Base-by-base conservation (phyloP, 1,284 basidiomycete species). In the Ceratobasidium sp. region DNA sequence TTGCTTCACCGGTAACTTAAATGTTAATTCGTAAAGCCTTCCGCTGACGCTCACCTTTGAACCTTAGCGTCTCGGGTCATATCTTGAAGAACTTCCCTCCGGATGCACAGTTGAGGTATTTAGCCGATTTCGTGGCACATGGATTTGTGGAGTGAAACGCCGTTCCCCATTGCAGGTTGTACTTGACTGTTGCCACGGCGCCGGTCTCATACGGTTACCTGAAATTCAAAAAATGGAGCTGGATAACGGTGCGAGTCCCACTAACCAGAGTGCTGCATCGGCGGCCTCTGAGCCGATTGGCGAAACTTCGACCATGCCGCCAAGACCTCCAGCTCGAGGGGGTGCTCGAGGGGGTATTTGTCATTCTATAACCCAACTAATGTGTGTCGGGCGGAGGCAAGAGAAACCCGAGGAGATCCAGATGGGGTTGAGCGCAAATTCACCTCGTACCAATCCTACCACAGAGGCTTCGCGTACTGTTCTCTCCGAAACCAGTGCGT, bases 101-200 rank as follows among this genome's bases (percentile, higher is more conserved):
- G 66, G 66, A 3, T 68, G 66, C 30, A 68, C 48, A 4, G 66
- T 54, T 4, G 66, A 68, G 48, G 66, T 54, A 35, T 27, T 33
- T 54, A 8, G 10, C 30, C 33, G 35, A 48, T n/a, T 27, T 30
- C 52, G 5, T n/a, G 16, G 14, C 27, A 3, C 20, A 20, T 16
- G 35, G n/a, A 35, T 20, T 10, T 7, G 4, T 54, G 6, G 33
- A 30, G 18, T 52, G 27, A 35, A 27, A 16, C 27, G 18, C 23
- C 6, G 16, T 33, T 54, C 18, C 23, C 54, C 23, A 55, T 27
- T 6, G 23, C 23, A 68, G 66, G 23, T 68, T 7, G 23, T 68
- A n/a, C 30, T 68, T 14, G 66, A 68, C 52, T 68, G 48, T 35
- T 68, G 66, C 50, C 35, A 44, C 18, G 54, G 66, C 41, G 48